A percentile compares a stretch with the other conserved stretches of the same genome.
Conservation (phyloP, 1,284 basidiomycete species). For the Inonotus hispidus region DNA sequence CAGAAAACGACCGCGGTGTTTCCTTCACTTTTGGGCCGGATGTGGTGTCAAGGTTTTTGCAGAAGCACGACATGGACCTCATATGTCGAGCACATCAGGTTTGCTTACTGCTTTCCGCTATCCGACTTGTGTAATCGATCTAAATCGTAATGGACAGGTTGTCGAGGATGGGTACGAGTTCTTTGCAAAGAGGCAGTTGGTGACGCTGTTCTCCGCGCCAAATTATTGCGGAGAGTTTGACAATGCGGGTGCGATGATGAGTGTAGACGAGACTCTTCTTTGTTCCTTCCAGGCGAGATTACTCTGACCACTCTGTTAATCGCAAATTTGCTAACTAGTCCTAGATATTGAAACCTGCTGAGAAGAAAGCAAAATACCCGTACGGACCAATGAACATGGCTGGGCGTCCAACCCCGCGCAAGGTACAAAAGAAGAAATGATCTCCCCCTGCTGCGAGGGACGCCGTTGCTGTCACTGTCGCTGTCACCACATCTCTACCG, state of each 20-base stretch:
- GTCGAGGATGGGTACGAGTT: conserved; percentile 99
- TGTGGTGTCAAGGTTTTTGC: conserved; percentile 85
- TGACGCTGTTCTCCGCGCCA: conserved; percentile 95
- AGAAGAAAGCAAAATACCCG: conserved; percentile 95
- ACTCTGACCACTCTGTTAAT: neutral
- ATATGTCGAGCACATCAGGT: conserved; percentile 97
- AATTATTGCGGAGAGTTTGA: conserved; percentile 99
- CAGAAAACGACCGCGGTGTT: conserved; percentile 59
- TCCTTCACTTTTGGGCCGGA: conserved; percentile 95
- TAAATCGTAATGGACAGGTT: too few species aligned
- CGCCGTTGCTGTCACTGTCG: conserved; percentile 33
- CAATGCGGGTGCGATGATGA: conserved; percentile 99
- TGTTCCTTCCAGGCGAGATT: conserved; percentile 93
- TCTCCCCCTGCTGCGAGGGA: conserved; percentile 65
- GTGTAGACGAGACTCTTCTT: conserved; percentile 94
- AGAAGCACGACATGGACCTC: conserved; percentile 89
- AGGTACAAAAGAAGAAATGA: conserved; percentile 87
- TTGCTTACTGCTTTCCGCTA: too few species aligned
- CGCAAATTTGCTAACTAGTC: conserved; percentile 10
- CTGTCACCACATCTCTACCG: conserved; percentile 24
- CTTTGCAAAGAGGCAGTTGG: conserved; percentile 95
- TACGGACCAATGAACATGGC: conserved; percentile 79
- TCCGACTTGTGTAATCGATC: too few species aligned
- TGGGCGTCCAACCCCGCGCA: conserved; percentile 69
- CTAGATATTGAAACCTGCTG: conserved; percentile 96